Evolutionary conservation across 176 grass and related monocot species (phyloP).

Genomic region (Rhynchospora tenuis): DNA sequence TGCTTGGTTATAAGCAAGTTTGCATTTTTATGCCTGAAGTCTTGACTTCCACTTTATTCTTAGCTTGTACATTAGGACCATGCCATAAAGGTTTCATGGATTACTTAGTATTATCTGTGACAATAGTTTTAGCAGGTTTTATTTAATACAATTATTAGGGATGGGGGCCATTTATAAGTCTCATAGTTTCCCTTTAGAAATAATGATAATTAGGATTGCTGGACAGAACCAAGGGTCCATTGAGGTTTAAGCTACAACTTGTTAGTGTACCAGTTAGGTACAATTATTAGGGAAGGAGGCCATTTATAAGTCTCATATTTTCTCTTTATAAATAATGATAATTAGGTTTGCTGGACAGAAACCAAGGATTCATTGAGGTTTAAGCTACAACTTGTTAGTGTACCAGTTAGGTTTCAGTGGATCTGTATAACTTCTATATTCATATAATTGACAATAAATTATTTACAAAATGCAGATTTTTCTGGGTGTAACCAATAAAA

Average conservation of each 20-base stretch:
- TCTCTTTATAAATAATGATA: not conserved
- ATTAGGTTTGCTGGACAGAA: not conserved
- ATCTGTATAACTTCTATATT: not conserved
- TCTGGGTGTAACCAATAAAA: not conserved
- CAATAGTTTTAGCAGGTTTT: not conserved
- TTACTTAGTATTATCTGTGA: not conserved
- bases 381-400: not conserved
- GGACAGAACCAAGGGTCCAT: not conserved
- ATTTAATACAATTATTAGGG: too few relatives aligned
- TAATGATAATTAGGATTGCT: not conserved
- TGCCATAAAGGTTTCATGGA: not conserved
- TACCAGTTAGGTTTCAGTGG: not conserved
- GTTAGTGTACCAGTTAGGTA: not conserved
- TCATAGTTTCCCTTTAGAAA: not conserved
- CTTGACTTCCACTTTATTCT: not conserved
- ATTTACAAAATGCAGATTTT: not conserved
- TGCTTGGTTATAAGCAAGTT: not conserved
- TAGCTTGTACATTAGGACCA: not conserved
- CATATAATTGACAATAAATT: not conserved
- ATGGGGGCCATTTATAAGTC: too few relatives aligned
- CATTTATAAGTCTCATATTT: not conserved
- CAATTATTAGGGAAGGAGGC: not conserved
- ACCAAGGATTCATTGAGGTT: not conserved
- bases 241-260: not conserved
- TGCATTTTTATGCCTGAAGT: not conserved